These are phyloP conservation scores for Isochrysis galbana DNA, from an alignment of 78 protist species.

Conservation along the genomic window DNA sequence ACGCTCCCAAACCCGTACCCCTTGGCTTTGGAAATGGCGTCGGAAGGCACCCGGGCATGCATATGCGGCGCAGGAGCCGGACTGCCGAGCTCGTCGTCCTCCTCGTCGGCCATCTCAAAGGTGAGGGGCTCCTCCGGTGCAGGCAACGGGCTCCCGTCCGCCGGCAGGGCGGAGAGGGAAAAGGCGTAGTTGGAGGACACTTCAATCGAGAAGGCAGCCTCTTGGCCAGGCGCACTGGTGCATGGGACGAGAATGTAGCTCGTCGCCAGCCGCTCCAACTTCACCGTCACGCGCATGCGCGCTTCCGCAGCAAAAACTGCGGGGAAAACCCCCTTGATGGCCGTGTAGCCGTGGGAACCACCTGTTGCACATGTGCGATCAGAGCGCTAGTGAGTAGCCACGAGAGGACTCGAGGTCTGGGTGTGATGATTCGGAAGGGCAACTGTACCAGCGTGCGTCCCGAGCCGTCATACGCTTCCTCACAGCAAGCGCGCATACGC, in stretches of 20 bases:
- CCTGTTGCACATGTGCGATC: neutral
- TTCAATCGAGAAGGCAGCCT: neutral
- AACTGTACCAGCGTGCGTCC: too few species aligned
- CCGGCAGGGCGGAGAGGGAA: neutral
- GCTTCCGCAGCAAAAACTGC: neutral
- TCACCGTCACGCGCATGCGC: neutral
- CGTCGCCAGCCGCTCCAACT: neutral
- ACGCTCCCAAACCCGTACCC: neutral
- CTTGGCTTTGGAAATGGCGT: neutral
- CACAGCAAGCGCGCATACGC: too few species aligned
- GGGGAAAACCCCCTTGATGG: neutral
- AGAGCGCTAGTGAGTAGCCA: too few species aligned
- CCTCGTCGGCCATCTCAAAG: neutral
- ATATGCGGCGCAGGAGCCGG: neutral
- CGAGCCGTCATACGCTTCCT: too few species aligned
- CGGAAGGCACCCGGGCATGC: neutral
- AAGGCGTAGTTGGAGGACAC: neutral
- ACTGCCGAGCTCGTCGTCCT: neutral
- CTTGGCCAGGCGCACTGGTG: neutral
- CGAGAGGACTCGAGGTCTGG: too few species aligned
- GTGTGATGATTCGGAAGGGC: neutral
- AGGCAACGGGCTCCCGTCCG: neutral
- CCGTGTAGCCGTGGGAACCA: neutral
- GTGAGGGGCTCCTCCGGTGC: too few species aligned
- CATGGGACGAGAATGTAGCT: neutral